Evolutionary conservation across 2,329 filamentous ascomycete species (phyloP).

Genomic region (Aureobasidium vineae): DNA sequence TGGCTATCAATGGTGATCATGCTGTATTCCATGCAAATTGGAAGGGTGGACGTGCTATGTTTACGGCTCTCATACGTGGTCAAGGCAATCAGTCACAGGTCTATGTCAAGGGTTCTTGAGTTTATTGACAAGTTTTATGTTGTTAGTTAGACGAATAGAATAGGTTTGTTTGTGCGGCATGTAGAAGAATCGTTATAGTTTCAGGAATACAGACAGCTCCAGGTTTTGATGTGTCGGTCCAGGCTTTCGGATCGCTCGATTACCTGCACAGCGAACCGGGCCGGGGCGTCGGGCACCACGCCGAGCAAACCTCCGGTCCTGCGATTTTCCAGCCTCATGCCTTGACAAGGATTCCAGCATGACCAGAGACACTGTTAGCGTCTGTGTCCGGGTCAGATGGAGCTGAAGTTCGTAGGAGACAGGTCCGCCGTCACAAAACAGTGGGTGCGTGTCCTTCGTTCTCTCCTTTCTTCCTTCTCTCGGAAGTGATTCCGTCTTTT

Average conservation of each 20-base stretch:
- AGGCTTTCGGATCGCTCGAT: not conserved
- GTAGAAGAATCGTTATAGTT: not conserved
- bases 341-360: not conserved
- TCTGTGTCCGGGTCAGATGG: not conserved
- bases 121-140: too few species aligned
- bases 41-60: slow-evolving; percentile 30
- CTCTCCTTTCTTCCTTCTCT: not conserved
- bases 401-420: not conserved
- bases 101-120: slow-evolving; percentile 7
- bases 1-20: slow-evolving; percentile 36
- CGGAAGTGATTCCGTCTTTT: slow-evolving; percentile 1
- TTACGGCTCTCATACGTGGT: slow-evolving; percentile 27
- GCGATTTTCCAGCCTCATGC: not conserved
- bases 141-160: not conserved
- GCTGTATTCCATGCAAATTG: slow-evolving; percentile 37
- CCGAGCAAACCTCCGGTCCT: not conserved
- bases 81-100: not conserved
- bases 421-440: not conserved
- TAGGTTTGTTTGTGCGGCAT: not conserved
- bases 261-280: not conserved
- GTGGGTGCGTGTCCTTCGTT: not conserved
- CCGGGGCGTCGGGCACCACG: not conserved
- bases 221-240: not conserved
- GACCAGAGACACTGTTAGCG: too few species aligned
- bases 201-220: too few species aligned